These are phyloP conservation scores for Hericium coralloides DNA, from an alignment of 768 basidiomycete genomes.

Conservation along the genomic window DNA sequence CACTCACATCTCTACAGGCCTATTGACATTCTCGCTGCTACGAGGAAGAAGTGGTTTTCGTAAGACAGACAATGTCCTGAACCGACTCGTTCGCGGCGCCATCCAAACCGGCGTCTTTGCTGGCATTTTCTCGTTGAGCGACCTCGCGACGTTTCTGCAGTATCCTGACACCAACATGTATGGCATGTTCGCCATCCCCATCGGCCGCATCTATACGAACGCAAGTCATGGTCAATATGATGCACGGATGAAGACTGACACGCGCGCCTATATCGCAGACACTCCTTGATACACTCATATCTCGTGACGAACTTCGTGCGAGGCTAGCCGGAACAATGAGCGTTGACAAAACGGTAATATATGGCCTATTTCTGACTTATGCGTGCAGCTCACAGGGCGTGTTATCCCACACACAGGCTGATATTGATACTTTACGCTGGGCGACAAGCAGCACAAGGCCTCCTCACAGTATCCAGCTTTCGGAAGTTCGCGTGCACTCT, in stretches of 20 bases:
- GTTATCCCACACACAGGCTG: neutral
- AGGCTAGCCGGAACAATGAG: neutral
- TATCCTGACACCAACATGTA: slow-evolving; percentile 24
- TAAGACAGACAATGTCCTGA: slow-evolving; percentile 43
- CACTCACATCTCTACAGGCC: slow-evolving; percentile 12
- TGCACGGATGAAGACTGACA: neutral
- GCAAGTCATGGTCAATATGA: slow-evolving; percentile 20
- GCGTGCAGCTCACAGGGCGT: too few species aligned
- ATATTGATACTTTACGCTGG: neutral
- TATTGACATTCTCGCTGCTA: slow-evolving; percentile 24
- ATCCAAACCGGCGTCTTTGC: slow-evolving; percentile 47
- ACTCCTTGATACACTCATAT: neutral
- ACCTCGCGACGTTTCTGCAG: slow-evolving; percentile 30
- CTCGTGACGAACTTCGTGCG: neutral
- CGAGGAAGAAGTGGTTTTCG: slow-evolving; percentile 42
- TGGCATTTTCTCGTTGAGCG: slow-evolving; percentile 40
- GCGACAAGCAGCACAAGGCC: neutral
- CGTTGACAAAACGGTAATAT: neutral
- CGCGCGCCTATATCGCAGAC: neutral
- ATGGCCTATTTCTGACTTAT: neutral
- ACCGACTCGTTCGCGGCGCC: slow-evolving; percentile 45
- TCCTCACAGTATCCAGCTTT: neutral
- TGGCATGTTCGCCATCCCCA: slow-evolving; percentile 30
- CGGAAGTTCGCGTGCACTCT: neutral
- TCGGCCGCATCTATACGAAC: slow-evolving; percentile 38